Conservation (phyloP, 768 basidiomycete genomes). For the Ephemerocybe angulata region DNA sequence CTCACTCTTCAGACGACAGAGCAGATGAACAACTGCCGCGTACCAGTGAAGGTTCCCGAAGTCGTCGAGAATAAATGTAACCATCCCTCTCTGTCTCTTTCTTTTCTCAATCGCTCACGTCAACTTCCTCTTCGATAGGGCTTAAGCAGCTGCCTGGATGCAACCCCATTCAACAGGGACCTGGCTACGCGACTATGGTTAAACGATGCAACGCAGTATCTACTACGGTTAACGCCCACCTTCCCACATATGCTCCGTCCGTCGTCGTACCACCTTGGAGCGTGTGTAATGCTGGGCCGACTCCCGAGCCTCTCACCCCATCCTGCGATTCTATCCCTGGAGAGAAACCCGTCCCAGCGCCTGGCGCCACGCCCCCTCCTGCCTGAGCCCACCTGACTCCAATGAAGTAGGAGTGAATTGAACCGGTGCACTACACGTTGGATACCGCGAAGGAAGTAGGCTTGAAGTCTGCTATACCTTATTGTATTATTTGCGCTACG, state of each 20-base stretch:
- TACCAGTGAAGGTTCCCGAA: constrained; percentile 3
- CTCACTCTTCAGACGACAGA: constrained; percentile 9
- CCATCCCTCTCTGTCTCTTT: background rate
- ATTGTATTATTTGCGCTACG: too few species aligned
- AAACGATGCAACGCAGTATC: constrained; percentile 1
- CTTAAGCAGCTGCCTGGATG: constrained; percentile 8
- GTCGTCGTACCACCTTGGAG: constrained; percentile 7
- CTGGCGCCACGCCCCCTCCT: background rate
- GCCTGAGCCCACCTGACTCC: too few species aligned
- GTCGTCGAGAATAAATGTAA: constrained; percentile 6
- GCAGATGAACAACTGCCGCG: constrained; percentile 9
- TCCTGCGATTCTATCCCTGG: constrained; percentile 4
- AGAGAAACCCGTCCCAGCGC: background rate
- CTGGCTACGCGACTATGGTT: constrained; percentile 1
- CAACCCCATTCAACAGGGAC: constrained; percentile 8
- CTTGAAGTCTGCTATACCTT: too few species aligned
- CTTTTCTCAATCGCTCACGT: background rate
- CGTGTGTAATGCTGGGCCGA: constrained; percentile 8
- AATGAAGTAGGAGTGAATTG: too few species aligned
- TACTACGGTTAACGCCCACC: constrained; percentile 3
- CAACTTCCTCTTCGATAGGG: background rate
- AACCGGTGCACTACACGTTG: too few species aligned
- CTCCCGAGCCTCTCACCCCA: constrained; percentile 1
- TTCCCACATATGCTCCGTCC: constrained; percentile 16
- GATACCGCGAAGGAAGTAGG: too few species aligned